Evolutionary conservation across 768 basidiomycete species (phyloP), one percentile per base, ranked within the genome.

Genomic region (Coprinopsis sp.): DNA sequence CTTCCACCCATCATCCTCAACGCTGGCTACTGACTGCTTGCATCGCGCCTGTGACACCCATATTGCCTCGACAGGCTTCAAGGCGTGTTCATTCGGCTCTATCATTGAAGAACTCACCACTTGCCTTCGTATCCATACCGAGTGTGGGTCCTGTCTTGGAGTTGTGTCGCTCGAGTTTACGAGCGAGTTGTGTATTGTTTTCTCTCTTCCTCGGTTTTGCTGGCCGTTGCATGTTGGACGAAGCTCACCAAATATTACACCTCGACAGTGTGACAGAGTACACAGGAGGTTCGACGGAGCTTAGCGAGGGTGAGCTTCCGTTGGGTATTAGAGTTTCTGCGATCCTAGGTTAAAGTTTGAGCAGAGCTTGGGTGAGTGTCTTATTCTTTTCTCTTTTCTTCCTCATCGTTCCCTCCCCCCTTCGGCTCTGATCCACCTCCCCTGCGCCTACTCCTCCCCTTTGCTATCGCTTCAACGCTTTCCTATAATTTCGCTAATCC

Each of bases 251-350:
- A n/a, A n/a, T n/a, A n/a, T n/a, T n/a, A n/a, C n/a, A n/a, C n/a
- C 71, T 95, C 42, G 86, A 87, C 65, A 88, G 88, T 52, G 96
- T 99, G 33, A 99, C 96, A 0, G 96, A 98, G 64, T 97, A 94
- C 59, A 71, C 94, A 8, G 96, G 96, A 4, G 96, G 95, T 1
- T 95, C 91, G 54, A 98, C 97, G 94, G 86, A 90, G 59, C 69
- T 97, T 29, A 78, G 74, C 37, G 95, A 97, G 62, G 87, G 93
- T 53, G 76, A 96, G 62, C 74, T 99, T 13, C 80, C n/a, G 67
- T 94, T 63, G 74, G 94, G 54, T 99, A 98, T 62, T 86, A 95
- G 70, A 84, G 86, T 1, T 95, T 95, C 69, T 97, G 95, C 60
- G 94, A 97, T 68, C 95, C 93, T 2, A 70, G 94, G 36, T 67